phyloP scores from a whole-genome alignment of 495 filamentous ascomycete species.

The Talaromyces wortmannii region DNA sequence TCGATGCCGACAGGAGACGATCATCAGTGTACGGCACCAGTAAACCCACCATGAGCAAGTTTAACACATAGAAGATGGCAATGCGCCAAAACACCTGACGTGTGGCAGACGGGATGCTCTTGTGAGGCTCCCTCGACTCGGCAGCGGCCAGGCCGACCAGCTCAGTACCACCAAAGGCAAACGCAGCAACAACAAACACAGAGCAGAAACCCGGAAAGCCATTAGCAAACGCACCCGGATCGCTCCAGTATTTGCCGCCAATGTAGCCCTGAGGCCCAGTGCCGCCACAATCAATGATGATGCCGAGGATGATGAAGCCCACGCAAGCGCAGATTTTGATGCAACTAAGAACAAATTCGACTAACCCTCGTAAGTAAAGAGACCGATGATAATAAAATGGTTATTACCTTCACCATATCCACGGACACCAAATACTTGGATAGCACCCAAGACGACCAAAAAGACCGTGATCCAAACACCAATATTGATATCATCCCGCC shows the following conservation, averaged over 20 bases:
- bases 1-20: slow-evolving; percentile 34
- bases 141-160: slow-evolving; percentile 39
- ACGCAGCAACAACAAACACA: slow-evolving; percentile 59
- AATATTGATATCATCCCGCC: slow-evolving; percentile 25
- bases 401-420: slow-evolving; percentile 33
- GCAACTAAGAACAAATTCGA: slow-evolving; percentile 32
- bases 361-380: background rate
- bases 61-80: slow-evolving; percentile 36
- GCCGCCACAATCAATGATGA: slow-evolving; percentile 43
- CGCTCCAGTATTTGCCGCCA: slow-evolving; percentile 57
- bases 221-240: slow-evolving; percentile 54
- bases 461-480: slow-evolving; percentile 33
- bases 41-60: slow-evolving; percentile 52
- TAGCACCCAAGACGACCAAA: slow-evolving; percentile 18
- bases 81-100: slow-evolving; percentile 37
- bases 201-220: slow-evolving; percentile 56
- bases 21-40: slow-evolving; percentile 42
- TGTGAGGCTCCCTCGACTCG: slow-evolving; percentile 35
- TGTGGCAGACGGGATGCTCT: slow-evolving; percentile 33
- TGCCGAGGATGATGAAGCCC: slow-evolving; percentile 28
- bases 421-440: slow-evolving; percentile 28
- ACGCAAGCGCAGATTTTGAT: slow-evolving; percentile 31
- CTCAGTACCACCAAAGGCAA: slow-evolving; percentile 54
- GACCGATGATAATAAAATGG: slow-evolving; percentile 7
- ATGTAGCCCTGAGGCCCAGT: slow-evolving; percentile 42